Conservation (phyloP, 352 stramenopile genomes). For the Pythium insidiosum region DNA sequence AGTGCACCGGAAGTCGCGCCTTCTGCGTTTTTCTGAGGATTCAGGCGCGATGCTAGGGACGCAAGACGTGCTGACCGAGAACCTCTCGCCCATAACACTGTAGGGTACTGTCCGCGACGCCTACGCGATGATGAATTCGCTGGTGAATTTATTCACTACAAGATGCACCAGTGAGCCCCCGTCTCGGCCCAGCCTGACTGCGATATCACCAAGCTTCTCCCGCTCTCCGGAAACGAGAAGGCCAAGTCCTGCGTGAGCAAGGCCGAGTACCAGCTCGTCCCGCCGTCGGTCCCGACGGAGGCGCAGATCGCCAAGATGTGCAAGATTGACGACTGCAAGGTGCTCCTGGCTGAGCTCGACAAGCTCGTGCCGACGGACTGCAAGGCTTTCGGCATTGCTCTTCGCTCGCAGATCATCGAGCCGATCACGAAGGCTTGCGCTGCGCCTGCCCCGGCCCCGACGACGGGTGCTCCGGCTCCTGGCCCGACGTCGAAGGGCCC, state of each 20-base stretch:
- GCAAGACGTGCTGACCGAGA: too few species aligned
- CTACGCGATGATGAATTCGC: too few species aligned
- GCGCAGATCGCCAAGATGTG: conserved; percentile 3
- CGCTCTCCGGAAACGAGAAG: conserved; percentile 2
- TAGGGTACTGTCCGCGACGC: too few species aligned
- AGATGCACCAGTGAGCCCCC: too few species aligned
- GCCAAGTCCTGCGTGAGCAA: neutral
- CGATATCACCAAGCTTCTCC: neutral
- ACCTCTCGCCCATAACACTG: too few species aligned
- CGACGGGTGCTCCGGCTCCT: neutral
- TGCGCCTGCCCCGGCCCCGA: too few species aligned
- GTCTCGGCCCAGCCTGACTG: neutral
- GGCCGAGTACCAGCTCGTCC: conserved; percentile 1
- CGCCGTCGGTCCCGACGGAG: neutral
- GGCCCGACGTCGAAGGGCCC: neutral
- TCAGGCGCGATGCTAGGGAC: too few species aligned
- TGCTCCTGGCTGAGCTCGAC: conserved; percentile 1
- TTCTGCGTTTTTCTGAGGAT: too few species aligned
- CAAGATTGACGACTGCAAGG: conserved; percentile 5
- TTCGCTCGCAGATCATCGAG: neutral
- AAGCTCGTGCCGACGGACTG: neutral
- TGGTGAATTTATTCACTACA: too few species aligned
- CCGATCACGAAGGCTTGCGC: conserved; percentile 1
- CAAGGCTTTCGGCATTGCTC: neutral
- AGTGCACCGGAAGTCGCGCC: too few species aligned